Evolutionary conservation across 805 yeast genomes (phyloP).

Genomic region (Ogataea siamensis): DNA sequence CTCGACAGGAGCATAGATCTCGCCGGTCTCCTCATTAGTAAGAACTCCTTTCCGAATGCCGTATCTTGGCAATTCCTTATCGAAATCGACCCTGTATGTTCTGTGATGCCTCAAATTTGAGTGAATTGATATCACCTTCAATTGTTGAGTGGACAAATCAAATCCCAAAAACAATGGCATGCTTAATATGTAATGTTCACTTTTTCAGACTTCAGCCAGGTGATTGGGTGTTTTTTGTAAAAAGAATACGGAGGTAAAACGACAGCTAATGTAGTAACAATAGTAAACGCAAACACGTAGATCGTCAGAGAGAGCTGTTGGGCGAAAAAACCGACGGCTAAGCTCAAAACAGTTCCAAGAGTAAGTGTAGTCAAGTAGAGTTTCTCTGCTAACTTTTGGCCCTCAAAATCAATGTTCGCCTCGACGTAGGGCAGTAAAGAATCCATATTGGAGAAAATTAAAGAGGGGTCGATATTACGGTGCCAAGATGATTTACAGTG

Average conservation of each 20-base stretch:
- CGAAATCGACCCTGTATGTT: constrained; percentile 71
- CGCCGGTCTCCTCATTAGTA: constrained; percentile 49
- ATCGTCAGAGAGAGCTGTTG: constrained; percentile 43
- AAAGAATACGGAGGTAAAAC: constrained; percentile 60
- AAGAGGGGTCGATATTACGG: background rate
- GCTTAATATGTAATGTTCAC: constrained; percentile 18
- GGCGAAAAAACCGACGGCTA: constrained; percentile 46
- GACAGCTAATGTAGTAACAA: constrained; percentile 35
- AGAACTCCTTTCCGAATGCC: constrained; percentile 73
- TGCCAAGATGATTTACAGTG: no score
- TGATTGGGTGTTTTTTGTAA: constrained; percentile 48
- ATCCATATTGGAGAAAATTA: constrained; percentile 19
- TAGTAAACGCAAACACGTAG: constrained; percentile 38
- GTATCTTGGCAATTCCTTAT: constrained; percentile 57
- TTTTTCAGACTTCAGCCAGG: constrained; percentile 39
- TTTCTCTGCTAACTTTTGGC: constrained; percentile 46
- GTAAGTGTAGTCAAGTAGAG: constrained; percentile 30
- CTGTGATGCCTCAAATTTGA: constrained; percentile 49
- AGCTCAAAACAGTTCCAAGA: constrained; percentile 38
- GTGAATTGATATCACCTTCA: constrained; percentile 70
- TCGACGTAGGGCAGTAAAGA: constrained; percentile 21
- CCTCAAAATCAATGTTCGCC: constrained; percentile 48
- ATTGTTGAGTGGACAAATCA: constrained; percentile 87
- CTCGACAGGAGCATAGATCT: constrained; percentile 75
- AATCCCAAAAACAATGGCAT: constrained; percentile 58